phyloP scores from a whole-genome alignment of 2,329 filamentous ascomycete genomes.

The Fusarium oligoseptatum region DNA sequence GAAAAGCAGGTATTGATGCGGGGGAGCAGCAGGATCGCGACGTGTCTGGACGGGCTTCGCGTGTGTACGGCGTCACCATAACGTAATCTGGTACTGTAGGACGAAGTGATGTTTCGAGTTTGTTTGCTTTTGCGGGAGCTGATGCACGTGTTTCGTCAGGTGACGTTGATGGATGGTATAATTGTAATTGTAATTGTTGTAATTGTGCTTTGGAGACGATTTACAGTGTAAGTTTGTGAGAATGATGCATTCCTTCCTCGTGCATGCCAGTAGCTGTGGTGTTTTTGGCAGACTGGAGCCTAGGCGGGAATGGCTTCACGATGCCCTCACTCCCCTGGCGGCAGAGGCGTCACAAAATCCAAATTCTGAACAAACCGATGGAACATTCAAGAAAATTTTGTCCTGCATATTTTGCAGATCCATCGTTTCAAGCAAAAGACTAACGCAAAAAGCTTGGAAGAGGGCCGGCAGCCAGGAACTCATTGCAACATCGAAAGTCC shows the following conservation, averaged over 20 bases:
- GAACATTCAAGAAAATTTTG: background rate
- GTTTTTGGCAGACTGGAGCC: background rate
- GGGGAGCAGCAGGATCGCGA: slow-evolving; percentile 34
- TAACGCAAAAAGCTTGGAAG: slow-evolving; percentile 1
- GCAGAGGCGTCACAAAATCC: background rate
- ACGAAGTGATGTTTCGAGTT: background rate
- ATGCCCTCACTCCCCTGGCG: background rate
- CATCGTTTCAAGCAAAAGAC: background rate
- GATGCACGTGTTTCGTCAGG: slow-evolving; percentile 17
- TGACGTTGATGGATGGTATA: slow-evolving; percentile 1
- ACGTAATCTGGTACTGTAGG: slow-evolving; percentile 39
- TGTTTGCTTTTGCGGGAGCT: background rate
- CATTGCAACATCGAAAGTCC: background rate
- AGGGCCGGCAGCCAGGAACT: background rate
- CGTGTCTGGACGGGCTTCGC: slow-evolving; percentile 10
- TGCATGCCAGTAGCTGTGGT: background rate
- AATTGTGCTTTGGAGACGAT: background rate
- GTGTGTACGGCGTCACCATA: slow-evolving; percentile 40
- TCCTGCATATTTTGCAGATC: slow-evolving; percentile 1
- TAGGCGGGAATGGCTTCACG: background rate
- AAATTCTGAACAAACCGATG: background rate
- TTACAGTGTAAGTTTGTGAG: background rate
- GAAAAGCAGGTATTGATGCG: slow-evolving; percentile 43
- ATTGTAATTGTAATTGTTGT: background rate
- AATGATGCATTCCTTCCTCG: background rate